phyloP scores from a whole-genome alignment of 2,329 filamentous ascomycete genomes.

The Chaetomiaceae sp. region DNA sequence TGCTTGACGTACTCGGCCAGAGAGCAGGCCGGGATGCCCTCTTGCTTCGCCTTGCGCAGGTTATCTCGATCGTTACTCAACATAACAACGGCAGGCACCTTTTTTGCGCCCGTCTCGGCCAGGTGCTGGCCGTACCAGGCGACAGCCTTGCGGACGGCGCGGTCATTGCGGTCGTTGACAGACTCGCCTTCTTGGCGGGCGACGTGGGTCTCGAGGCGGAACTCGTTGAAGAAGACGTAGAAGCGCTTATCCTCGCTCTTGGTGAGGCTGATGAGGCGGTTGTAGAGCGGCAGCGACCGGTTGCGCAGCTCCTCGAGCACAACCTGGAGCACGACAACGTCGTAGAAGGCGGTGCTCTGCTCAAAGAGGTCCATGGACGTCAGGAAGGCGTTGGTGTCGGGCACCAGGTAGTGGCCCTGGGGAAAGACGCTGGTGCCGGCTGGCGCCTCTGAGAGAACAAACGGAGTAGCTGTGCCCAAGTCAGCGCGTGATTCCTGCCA shows the following conservation, averaged over 20 bases:
- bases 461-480: conserved; percentile 60
- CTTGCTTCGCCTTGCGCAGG: conserved; percentile 71
- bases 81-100: conserved; percentile 77
- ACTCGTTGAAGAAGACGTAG: conserved; percentile 99
- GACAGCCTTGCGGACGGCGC: conserved; percentile 79
- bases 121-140: conserved; percentile 90
- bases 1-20: conserved; percentile 75
- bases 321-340: conserved; percentile 94
- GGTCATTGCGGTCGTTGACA: conserved; percentile 95
- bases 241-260: conserved; percentile 97
- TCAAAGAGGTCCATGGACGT: conserved; percentile 98
- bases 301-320: conserved; percentile 96
- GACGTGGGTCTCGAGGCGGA: conserved; percentile 86
- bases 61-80: conserved; percentile 91
- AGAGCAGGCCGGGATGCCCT: conserved; percentile 65
- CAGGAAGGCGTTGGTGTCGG: conserved; percentile 92
- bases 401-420: conserved; percentile 87
- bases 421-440: conserved; percentile 78
- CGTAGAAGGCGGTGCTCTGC: conserved; percentile 84
- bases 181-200: conserved; percentile 69
- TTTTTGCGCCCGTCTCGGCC: conserved; percentile 54
- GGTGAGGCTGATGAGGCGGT: conserved; percentile 81
- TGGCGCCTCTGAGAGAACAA: conserved; percentile 84
- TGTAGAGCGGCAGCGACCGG: conserved; percentile 89
- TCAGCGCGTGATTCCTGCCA: conserved; percentile 11